Conservation (phyloP, 1,284 basidiomycete species). For the Tremellales sp. region DNA sequence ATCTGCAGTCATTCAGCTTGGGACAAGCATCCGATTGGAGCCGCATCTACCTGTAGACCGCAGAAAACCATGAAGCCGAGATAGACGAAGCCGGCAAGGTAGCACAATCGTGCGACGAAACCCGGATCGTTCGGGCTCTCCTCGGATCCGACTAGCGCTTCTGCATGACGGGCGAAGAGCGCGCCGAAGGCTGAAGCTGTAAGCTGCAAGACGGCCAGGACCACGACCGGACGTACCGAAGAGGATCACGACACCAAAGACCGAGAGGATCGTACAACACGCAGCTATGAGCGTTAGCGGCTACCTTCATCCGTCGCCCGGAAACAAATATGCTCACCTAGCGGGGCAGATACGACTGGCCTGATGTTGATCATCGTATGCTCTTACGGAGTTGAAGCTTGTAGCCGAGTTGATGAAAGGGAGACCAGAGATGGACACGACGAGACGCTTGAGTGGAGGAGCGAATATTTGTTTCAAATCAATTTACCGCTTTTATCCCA, state of each 20-base stretch:
- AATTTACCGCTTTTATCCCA: constrained; percentile 7
- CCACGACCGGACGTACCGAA: constrained; percentile 34
- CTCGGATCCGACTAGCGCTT: constrained; percentile 53
- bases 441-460: background rate
- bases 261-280: constrained; percentile 54
- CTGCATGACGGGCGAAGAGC: constrained; percentile 41
- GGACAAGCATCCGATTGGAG: background rate
- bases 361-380: constrained; percentile 30
- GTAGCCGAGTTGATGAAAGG: background rate
- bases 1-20: constrained; percentile 23
- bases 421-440: background rate
- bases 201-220: background rate
- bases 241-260: constrained; percentile 55
- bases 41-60: constrained; percentile 50
- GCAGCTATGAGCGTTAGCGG: constrained; percentile 40
- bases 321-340: constrained; percentile 34
- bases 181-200: constrained; percentile 31
- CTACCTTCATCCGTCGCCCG: background rate
- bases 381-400: background rate
- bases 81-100: constrained; percentile 53
- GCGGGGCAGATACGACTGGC: constrained; percentile 47
- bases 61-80: constrained; percentile 53
- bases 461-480: constrained; percentile 3
- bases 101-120: constrained; percentile 51
- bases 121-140: constrained; percentile 51